phyloP scores from a whole-genome alignment of 257 asterid genomes.

The Vinca minor region DNA sequence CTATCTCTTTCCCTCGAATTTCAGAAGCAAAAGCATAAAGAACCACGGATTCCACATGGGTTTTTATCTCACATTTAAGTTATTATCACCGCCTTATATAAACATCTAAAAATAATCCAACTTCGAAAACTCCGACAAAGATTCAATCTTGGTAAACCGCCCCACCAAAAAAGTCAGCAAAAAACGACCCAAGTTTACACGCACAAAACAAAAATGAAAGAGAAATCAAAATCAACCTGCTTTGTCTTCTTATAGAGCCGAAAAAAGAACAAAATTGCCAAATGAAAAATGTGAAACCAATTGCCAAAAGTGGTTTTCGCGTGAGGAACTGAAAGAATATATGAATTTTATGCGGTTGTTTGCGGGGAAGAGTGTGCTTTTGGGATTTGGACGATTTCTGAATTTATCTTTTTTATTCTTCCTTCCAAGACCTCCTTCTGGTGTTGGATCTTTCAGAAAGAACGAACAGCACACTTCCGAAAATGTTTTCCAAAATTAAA shows the following conservation, averaged over 20 bases:
- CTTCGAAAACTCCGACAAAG: conserved; percentile 31
- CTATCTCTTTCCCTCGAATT: conserved; percentile 9
- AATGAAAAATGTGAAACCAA: not conserved
- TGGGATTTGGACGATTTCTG: not conserved
- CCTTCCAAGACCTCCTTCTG: too few relatives aligned
- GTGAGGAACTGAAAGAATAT: not conserved
- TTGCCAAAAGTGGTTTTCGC: not conserved
- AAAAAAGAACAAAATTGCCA: not conserved
- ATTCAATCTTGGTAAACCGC: conserved; percentile 23
- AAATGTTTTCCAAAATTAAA: too few relatives aligned
- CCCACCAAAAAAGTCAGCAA: conserved; percentile 20
- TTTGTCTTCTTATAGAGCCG: conserved; percentile 7
- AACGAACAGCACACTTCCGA: too few relatives aligned
- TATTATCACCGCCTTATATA: conserved; percentile 15
- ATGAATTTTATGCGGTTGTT: not conserved
- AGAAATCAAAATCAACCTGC: conserved; percentile 7
- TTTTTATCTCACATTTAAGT: conserved; percentile 16
- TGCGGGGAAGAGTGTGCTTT: not conserved
- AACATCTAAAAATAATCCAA: conserved; percentile 8
- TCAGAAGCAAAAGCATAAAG: conserved; percentile 15
- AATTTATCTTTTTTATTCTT: too few relatives aligned
- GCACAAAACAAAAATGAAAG: conserved; percentile 5
- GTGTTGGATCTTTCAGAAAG: too few relatives aligned
- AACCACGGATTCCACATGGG: conserved; percentile 18
- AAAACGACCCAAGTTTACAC: not conserved